These are phyloP conservation scores for Rhodotorula glutinis DNA, from an alignment of 1,284 basidiomycete species.

Conservation along the genomic window DNA sequence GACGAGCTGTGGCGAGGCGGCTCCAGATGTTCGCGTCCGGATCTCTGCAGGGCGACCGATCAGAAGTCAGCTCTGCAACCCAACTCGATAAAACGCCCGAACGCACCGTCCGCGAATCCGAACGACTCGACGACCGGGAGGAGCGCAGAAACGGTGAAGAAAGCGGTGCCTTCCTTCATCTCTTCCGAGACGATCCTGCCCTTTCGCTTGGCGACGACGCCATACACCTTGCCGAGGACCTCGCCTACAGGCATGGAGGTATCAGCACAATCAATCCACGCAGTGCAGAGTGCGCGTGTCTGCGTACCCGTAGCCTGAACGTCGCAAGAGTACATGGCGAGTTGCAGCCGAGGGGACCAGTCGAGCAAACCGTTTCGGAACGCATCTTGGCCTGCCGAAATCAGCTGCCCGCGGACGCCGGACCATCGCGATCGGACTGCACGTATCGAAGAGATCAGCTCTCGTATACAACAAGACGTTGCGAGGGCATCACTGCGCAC, in stretches of 20 bases:
- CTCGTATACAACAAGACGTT: accelerated
- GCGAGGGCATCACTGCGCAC: neutral
- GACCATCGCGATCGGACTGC: slow-evolving; percentile 51
- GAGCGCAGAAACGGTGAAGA: slow-evolving; percentile 86
- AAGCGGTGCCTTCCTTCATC: slow-evolving; percentile 96
- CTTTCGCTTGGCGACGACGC: slow-evolving; percentile 82
- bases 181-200: slow-evolving; percentile 93
- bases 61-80: neutral
- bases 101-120: slow-evolving; percentile 88
- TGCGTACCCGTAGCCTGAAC: slow-evolving; percentile 99
- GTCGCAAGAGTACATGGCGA: slow-evolving; percentile 98
- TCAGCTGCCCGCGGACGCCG: slow-evolving; percentile 81
- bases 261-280: neutral
- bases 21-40: slow-evolving; percentile 90
- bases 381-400: slow-evolving; percentile 82
- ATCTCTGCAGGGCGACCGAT: slow-evolving; percentile 63
- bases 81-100: neutral
- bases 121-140: slow-evolving; percentile 97
- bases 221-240: slow-evolving; percentile 96
- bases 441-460: neutral
- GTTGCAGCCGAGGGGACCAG: slow-evolving; percentile 94
- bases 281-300: slow-evolving; percentile 48
- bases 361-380: slow-evolving; percentile 86
- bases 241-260: slow-evolving; percentile 61
- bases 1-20: slow-evolving; percentile 92